Percentiles rank a stretch among this genome's conserved stretches.
Evolutionary conservation across 2,329 filamentous ascomycete species (phyloP).

Genomic region (Pseudogymnoascus sp.): DNA sequence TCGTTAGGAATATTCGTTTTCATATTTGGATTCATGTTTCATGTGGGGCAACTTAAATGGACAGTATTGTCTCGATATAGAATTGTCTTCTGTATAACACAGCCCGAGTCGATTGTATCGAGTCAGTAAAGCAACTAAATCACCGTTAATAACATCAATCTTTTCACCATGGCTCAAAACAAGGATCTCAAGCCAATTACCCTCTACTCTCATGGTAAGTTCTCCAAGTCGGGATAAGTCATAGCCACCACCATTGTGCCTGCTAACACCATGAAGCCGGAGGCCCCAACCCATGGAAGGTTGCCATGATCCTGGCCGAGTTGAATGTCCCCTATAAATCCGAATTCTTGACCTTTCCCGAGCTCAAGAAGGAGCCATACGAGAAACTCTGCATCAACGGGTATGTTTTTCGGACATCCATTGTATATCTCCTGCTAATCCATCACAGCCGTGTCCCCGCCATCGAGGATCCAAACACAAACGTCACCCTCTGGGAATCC

Average conservation of each 20-base stretch:
- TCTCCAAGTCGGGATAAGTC: not conserved
- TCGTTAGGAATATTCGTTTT: not conserved
- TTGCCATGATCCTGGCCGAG: slow-evolving; percentile 22
- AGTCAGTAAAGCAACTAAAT: not conserved
- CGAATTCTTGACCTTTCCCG: slow-evolving; percentile 23
- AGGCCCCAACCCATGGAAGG: slow-evolving; percentile 15
- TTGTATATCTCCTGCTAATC: slow-evolving; percentile 9
- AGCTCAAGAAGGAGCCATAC: slow-evolving; percentile 35
- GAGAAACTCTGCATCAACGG: slow-evolving; percentile 24
- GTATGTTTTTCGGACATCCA: not conserved
- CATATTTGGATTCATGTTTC: not conserved
- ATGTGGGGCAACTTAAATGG: not conserved
- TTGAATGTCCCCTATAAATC: slow-evolving; percentile 16
- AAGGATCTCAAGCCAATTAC: slow-evolving; percentile 11
- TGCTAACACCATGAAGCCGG: not conserved
- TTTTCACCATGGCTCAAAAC: not conserved
- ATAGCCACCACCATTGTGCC: not conserved
- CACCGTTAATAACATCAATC: not conserved
- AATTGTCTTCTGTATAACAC: not conserved
- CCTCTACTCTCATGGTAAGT: slow-evolving; percentile 10
- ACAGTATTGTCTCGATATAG: not conserved
- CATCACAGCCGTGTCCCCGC: slow-evolving; percentile 16
- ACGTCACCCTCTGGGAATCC: slow-evolving; percentile 38
- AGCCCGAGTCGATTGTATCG: not conserved
- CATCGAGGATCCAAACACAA: slow-evolving; percentile 34